Base-by-base conservation (phyloP, 1,284 basidiomycete species). In the Inonotus obliquus region DNA sequence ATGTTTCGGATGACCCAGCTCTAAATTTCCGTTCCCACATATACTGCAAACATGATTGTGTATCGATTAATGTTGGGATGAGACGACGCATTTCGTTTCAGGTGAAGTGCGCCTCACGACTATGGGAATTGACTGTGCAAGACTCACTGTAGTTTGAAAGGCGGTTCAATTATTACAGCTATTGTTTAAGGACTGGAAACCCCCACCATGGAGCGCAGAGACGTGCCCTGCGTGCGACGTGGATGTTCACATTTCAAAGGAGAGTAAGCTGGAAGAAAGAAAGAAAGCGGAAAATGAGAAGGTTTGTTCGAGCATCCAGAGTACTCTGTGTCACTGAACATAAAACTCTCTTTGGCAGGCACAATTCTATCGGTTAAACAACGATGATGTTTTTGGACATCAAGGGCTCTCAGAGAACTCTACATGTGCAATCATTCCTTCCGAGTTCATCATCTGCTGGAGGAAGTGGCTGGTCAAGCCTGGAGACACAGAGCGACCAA, bases 241-340 rank as follows among this genome's bases (percentile, higher is more conserved):
- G 1, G 71, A 74, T 21, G 72, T 83, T n/a, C 78, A 83, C 57
- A 77, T 76, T 13, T 84, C 81, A 7, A 83, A 79, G 66, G 82
- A 82, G 67, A 82, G 81, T 64, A 85, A 81, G 67, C 77, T 79
- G 41, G 83, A 83, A 67, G 65, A 79, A 54, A 82, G 84, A 54
- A 83, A 77, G 69, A 79, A 77, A 60, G 86, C 85, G 11, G 86
- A 89, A 68, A 83, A 86, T 27, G 90, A 92, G 73, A 92, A 89
- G 83, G 91, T 87, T 60, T 57, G 63, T 57, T 17, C 38, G 29
- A 38, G 25, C n/a, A 49, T 57, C 25, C 54, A 44, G 61, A 57
- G 66, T 62, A 57, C 14, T 51, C 47, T 55, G 61, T 59, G 59
- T 62, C 27, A 47, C 13, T 45, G 67, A 21, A 39, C 35, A 25